Percentiles rank a stretch among this genome's conserved stretches.
Evolutionary conservation across 108 stramenopile genomes (phyloP).

Genomic region (Nannochloropsis gaditana): DNA sequence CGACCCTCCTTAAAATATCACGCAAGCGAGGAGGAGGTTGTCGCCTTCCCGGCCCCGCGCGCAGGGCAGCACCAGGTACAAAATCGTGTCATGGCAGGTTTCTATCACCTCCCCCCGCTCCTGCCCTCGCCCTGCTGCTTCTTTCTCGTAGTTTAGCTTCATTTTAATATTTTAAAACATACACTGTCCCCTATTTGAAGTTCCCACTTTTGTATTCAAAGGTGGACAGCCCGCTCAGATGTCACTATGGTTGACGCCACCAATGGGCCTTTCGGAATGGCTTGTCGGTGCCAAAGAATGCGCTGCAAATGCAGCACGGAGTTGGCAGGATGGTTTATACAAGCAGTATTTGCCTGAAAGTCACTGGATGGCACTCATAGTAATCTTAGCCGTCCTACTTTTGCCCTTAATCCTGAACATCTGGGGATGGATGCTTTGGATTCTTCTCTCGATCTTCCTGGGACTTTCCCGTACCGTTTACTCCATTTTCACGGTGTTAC

Average conservation of each 20-base stretch:
- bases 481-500: not conserved
- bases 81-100: too few relatives aligned
- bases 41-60: too few relatives aligned
- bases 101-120: too few relatives aligned
- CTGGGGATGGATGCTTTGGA: conserved; percentile 14
- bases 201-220: too few relatives aligned
- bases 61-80: too few relatives aligned
- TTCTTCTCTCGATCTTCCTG: not conserved
- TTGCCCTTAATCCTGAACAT: not conserved
- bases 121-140: too few relatives aligned
- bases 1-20: too few relatives aligned
- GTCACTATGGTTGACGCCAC: not conserved
- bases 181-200: too few relatives aligned
- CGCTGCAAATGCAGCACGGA: not conserved
- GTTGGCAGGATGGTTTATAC: not conserved
- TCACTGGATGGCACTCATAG: not conserved
- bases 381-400: not conserved
- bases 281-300: not conserved
- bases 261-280: not conserved
- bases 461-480: not conserved
- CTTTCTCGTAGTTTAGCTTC: too few relatives aligned
- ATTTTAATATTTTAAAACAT: too few relatives aligned
- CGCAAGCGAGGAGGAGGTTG: too few relatives aligned
- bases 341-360: not conserved
- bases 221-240: too few relatives aligned